Evolutionary conservation across 345 rosid genomes (phyloP).

Genomic region (Eucalyptus erythrocorys): DNA sequence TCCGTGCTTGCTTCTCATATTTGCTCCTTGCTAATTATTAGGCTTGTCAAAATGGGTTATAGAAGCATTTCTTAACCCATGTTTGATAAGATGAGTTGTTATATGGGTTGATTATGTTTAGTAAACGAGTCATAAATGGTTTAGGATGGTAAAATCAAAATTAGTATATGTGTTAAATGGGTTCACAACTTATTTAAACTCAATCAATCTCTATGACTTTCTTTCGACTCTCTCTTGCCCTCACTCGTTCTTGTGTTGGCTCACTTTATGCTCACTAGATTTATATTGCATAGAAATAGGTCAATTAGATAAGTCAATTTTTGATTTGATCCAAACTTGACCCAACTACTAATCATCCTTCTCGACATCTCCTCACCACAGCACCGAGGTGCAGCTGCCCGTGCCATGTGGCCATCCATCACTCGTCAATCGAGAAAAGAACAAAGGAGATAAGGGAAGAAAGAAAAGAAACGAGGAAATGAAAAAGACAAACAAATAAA

Average conservation of each 20-base stretch:
- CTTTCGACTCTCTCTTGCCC: too few relatives aligned
- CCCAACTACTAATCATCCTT: accelerated
- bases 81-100: too few relatives aligned
- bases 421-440: neutral
- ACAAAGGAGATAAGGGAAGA: neutral
- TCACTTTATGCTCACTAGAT: accelerated
- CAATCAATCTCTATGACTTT: accelerated
- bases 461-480: accelerated
- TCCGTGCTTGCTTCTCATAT: accelerated
- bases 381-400: accelerated
- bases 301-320: accelerated
- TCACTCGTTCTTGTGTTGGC: accelerated
- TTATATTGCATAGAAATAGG: too few relatives aligned
- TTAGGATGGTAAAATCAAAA: too few relatives aligned
- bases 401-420: neutral
- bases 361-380: accelerated
- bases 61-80: too few relatives aligned
- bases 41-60: too few relatives aligned
- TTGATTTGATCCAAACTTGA: too few relatives aligned
- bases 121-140: too few relatives aligned
- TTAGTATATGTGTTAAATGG: accelerated
- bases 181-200: accelerated
- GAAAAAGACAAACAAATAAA: neutral
- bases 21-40: neutral
- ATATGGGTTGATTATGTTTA: too few relatives aligned